Percentiles rank a stretch among this genome's conserved stretches.
These are phyloP conservation scores for Ostreobium quekettii DNA, from an alignment of 139 green algal species.

Conservation along the genomic window DNA sequence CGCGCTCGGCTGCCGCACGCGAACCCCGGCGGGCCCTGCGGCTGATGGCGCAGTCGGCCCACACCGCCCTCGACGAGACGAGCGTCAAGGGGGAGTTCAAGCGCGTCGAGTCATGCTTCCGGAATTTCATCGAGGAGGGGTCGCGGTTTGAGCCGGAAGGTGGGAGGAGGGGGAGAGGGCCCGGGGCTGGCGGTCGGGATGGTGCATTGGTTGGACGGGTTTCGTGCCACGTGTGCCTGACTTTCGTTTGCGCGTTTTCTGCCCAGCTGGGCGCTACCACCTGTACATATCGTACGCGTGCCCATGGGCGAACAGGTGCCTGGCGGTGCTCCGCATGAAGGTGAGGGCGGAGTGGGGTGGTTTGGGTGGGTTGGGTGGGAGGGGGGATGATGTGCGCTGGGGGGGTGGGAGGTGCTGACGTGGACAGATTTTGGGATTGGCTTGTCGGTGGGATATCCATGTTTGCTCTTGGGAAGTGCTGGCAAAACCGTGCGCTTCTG, in stretches of 20 bases:
- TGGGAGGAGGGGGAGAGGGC: slow-evolving; percentile 11
- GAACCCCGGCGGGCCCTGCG: too few relatives aligned
- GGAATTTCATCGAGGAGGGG: slow-evolving; percentile 40
- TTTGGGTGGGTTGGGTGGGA: too few relatives aligned
- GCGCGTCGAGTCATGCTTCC: slow-evolving; percentile 28
- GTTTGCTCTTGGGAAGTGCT: not conserved
- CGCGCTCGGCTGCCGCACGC: too few relatives aligned
- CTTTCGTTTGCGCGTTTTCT: not conserved
- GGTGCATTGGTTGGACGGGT: too few relatives aligned
- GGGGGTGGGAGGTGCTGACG: not conserved
- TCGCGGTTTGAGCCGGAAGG: slow-evolving; percentile 44
- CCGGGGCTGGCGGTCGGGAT: too few relatives aligned
- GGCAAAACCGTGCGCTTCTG: too few relatives aligned
- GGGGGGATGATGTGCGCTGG: not conserved
- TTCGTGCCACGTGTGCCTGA: not conserved
- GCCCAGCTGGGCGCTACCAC: slow-evolving; percentile 75
- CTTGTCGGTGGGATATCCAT: not conserved
- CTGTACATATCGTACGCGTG: slow-evolving; percentile 93
- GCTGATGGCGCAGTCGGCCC: too few relatives aligned
- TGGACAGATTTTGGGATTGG: too few relatives aligned
- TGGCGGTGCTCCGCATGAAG: slow-evolving; percentile 69
- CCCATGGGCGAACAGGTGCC: slow-evolving; percentile 78
- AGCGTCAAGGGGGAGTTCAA: slow-evolving; percentile 37
- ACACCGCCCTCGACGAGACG: slow-evolving; percentile 49
- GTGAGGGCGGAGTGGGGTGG: slow-evolving; percentile 29